Evolutionary conservation across 768 basidiomycete genomes (phyloP).

Genomic region (Boletus tomentosulus): DNA sequence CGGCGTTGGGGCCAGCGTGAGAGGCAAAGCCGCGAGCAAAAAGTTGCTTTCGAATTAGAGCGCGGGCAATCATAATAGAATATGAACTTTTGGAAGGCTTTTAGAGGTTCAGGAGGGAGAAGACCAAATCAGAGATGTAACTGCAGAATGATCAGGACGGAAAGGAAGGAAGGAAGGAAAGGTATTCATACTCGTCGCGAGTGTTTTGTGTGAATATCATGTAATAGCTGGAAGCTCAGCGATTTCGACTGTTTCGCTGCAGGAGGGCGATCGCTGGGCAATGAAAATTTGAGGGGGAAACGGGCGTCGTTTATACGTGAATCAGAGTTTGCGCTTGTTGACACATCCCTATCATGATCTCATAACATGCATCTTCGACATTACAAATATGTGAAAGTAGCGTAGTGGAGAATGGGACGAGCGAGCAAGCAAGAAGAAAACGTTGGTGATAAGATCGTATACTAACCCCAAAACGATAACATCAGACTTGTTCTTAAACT

Average conservation of each 20-base stretch:
- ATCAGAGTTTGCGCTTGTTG: conserved; percentile 16
- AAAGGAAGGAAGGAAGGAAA: not conserved
- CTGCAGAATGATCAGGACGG: conserved; percentile 39
- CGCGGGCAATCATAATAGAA: conserved; percentile 53
- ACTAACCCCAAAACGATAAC: not conserved
- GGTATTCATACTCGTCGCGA: conserved; percentile 72
- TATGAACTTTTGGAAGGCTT: conserved; percentile 25
- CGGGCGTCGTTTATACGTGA: not conserved
- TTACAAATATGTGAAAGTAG: no score
- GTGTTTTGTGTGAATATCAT: conserved; percentile 87
- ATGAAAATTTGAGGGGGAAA: not conserved
- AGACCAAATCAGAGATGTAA: conserved; percentile 89
- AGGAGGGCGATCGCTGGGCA: not conserved
- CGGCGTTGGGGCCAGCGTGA: conserved; percentile 45
- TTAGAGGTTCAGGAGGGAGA: conserved; percentile 54
- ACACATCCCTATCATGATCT: no score
- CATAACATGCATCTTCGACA: no score
- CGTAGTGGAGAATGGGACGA: not conserved
- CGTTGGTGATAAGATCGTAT: not conserved
- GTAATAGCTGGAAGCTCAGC: conserved; percentile 36
- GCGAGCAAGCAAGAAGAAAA: not conserved
- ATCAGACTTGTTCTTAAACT: not conserved
- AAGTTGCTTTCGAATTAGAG: conserved; percentile 45
- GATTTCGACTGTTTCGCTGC: not conserved
- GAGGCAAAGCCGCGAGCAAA: conserved; percentile 64